Percentiles rank a stretch among this genome's conserved stretches.
phyloP scores from a whole-genome alignment of 768 basidiomycete species.

The Cytidiella melzeri region DNA sequence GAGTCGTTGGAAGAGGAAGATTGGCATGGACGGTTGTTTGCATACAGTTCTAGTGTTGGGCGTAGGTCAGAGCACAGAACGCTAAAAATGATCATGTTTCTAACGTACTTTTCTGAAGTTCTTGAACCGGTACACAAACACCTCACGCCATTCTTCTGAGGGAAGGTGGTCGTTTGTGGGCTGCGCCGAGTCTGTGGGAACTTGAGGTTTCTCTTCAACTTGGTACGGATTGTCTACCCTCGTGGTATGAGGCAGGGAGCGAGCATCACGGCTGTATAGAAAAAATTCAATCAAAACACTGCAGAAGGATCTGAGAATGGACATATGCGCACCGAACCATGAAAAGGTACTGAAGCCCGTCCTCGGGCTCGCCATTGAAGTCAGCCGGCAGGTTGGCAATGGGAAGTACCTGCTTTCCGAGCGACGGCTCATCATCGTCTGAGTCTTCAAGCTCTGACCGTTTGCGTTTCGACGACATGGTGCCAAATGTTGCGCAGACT shows the following conservation, averaged over 20 bases:
- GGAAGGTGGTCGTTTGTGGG: slow-evolving; percentile 38
- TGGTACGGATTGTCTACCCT: slow-evolving; percentile 69
- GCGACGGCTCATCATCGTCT: slow-evolving; percentile 54
- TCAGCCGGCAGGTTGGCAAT: slow-evolving; percentile 74
- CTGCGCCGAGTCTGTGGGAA: slow-evolving; percentile 15
- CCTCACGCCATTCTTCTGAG: slow-evolving; percentile 57
- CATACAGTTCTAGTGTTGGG: slow-evolving; percentile 46
- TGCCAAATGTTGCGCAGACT: neutral
- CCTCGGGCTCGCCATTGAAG: slow-evolving; percentile 57
- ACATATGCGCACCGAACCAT: slow-evolving; percentile 55
- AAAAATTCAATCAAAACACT: slow-evolving; percentile 9
- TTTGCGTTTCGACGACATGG: slow-evolving; percentile 44
- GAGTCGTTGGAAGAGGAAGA: slow-evolving; percentile 20
- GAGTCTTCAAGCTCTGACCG: slow-evolving; percentile 42
- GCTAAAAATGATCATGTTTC: neutral
- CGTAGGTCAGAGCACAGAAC: neutral
- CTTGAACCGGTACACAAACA: slow-evolving; percentile 52
- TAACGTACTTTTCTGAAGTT: slow-evolving; percentile 62
- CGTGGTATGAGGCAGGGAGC: slow-evolving; percentile 54
- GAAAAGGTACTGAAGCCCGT: slow-evolving; percentile 79
- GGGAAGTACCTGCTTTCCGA: slow-evolving; percentile 70
- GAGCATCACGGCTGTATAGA: slow-evolving; percentile 68
- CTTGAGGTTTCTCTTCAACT: slow-evolving; percentile 22
- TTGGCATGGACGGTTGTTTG: slow-evolving; percentile 54
- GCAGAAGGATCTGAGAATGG: neutral